Percentiles rank a stretch among this genome's conserved stretches.
Conservation (phyloP, 176 grass and related monocot species). For the Bolboschoenus planiculmis region DNA sequence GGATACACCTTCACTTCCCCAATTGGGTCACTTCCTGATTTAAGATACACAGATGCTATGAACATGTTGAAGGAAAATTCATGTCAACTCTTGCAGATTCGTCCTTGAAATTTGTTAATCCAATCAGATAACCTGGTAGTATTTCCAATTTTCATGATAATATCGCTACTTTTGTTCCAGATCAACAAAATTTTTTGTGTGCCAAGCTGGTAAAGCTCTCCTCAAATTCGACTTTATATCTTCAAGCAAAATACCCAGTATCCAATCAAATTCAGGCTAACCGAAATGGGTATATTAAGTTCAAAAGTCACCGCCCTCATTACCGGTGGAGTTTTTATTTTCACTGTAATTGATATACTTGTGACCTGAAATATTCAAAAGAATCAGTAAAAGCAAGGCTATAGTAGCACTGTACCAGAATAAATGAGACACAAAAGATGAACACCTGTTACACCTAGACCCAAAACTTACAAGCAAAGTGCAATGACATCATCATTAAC, state of each 20-base stretch:
- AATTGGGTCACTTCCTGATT: conserved; percentile 37
- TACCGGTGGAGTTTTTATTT: not conserved
- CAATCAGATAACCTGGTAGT: not conserved
- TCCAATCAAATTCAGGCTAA: not conserved
- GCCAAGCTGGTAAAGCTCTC: not conserved
- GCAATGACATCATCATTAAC: not conserved
- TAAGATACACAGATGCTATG: conserved; percentile 51
- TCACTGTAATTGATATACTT: not conserved
- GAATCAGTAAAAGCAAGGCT: not conserved
- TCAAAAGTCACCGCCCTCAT: not conserved
- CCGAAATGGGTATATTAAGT: not conserved
- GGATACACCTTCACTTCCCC: conserved; percentile 70
- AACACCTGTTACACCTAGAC: not conserved
- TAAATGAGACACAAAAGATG: not conserved
- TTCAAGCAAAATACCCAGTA: not conserved
- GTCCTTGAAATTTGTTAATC: not conserved
- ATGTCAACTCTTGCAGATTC: not conserved
- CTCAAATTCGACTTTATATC: not conserved
- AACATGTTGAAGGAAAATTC: conserved; percentile 44
- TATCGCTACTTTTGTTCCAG: not conserved
- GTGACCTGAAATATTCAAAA: not conserved
- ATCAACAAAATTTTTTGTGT: not conserved
- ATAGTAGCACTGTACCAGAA: not conserved
- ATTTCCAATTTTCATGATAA: not conserved
- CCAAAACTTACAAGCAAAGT: not conserved